phyloP scores from a whole-genome alignment of 1,284 basidiomycete species.

The Erythrobasidium hasegawianum region DNA sequence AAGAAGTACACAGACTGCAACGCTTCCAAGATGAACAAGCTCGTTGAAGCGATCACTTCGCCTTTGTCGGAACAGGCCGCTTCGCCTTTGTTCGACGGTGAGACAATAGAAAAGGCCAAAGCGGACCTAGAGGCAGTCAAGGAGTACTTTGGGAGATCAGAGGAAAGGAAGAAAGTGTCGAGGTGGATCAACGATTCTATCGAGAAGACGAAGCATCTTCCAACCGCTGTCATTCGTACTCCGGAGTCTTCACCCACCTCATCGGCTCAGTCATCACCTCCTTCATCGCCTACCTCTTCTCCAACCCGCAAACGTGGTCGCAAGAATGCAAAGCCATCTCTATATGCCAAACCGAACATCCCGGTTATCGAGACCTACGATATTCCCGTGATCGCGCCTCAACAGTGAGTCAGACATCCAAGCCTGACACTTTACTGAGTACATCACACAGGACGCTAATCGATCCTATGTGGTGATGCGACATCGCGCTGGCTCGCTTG shows the following conservation, averaged over 20 bases:
- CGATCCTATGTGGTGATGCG: no score
- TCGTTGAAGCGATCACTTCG: conserved; percentile 29
- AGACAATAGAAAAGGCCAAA: not conserved
- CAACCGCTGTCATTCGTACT: not conserved
- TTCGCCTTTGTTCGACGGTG: no score
- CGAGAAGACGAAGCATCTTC: not conserved
- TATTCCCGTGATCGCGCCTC: not conserved
- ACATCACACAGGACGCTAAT: no score
- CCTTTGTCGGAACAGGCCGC: not conserved
- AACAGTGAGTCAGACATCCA: not conserved
- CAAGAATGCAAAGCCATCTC: not conserved
- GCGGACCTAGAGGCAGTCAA: not conserved
- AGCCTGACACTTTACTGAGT: not conserved
- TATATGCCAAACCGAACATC: not conserved
- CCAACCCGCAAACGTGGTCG: not conserved
- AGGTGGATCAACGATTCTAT: not conserved
- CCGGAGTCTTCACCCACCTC: not conserved
- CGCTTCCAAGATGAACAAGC: conserved; percentile 10
- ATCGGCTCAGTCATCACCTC: not conserved
- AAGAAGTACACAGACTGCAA: conserved; percentile 28
- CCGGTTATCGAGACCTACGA: not conserved
- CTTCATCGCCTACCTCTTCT: not conserved
- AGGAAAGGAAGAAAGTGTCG: not conserved
- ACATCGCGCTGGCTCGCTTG: no score
- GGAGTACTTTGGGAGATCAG: not conserved